These are phyloP conservation scores for Colletotrichum neosansevieriae DNA, from an alignment of 2,329 filamentous ascomycete species.

Conservation along the genomic window DNA sequence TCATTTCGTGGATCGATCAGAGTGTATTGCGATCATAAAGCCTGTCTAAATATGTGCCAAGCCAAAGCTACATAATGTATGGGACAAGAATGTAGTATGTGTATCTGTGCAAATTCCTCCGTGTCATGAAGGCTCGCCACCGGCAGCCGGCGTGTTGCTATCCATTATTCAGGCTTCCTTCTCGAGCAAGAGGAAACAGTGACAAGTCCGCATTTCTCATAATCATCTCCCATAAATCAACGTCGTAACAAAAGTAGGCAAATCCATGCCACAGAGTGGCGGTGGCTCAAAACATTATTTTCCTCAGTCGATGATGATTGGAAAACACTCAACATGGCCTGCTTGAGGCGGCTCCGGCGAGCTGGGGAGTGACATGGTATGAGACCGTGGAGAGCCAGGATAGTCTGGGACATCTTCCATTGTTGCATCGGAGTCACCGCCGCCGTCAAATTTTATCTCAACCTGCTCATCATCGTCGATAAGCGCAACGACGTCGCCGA, in stretches of 20 bases:
- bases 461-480: slow-evolving; percentile 10
- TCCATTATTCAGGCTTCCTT: too few relatives aligned
- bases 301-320: background rate
- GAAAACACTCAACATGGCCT: background rate
- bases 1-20: slow-evolving; percentile 38
- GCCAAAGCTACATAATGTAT: background rate
- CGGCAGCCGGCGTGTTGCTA: too few relatives aligned
- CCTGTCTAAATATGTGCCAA: background rate
- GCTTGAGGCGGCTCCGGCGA: slow-evolving; percentile 8
- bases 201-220: background rate
- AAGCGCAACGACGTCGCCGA: background rate
- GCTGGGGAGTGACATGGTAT: slow-evolving; percentile 1
- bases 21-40: slow-evolving; percentile 35
- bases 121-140: too few relatives aligned
- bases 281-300: too few relatives aligned
- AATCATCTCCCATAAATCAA: background rate
- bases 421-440: slow-evolving; percentile 6
- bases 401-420: slow-evolving; percentile 18
- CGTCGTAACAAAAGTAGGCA: background rate
- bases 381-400: slow-evolving; percentile 4
- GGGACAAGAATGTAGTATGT: background rate
- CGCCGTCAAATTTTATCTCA: slow-evolving; percentile 29
- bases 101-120: background rate
- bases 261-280: too few relatives aligned
- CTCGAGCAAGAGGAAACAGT: too few relatives aligned